phyloP scores from a whole-genome alignment of 768 basidiomycete species.

The Suillus occidentalis region DNA sequence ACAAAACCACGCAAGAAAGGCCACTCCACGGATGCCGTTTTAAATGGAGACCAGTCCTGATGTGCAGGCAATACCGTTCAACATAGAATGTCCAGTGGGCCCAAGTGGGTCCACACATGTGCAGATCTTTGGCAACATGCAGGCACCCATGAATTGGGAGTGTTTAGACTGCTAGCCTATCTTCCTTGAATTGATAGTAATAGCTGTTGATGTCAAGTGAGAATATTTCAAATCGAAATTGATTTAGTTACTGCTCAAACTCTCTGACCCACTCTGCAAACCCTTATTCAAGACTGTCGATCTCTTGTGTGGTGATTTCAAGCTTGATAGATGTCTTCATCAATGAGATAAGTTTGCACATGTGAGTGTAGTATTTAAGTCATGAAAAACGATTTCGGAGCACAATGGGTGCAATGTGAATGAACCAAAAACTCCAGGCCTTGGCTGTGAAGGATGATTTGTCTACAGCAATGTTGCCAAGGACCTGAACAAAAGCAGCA shows the following conservation, averaged over 20 bases:
- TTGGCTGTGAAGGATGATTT: conserved; percentile 19
- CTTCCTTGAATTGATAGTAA: conserved; percentile 6
- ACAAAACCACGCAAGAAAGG: not conserved
- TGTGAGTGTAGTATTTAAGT: conserved; percentile 2
- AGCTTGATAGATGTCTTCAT: conserved; percentile 6
- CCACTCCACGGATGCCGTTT: conserved; percentile 1
- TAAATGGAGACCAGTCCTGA: not conserved
- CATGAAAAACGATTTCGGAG: conserved; percentile 6
- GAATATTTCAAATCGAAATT: not conserved
- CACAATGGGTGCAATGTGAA: conserved; percentile 18
- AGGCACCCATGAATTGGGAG: conserved; percentile 5
- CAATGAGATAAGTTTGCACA: not conserved
- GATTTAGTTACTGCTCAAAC: conserved; percentile 11
- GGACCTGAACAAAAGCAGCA: conserved; percentile 7
- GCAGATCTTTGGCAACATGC: not conserved
- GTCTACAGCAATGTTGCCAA: conserved; percentile 4
- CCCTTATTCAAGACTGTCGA: not conserved
- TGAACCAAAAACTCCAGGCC: conserved; percentile 13
- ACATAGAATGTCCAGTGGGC: conserved; percentile 5
- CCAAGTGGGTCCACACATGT: conserved; percentile 3
- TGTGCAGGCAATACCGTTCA: not conserved
- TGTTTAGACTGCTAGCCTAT: not conserved
- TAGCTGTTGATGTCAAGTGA: not conserved
- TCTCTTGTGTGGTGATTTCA: not conserved
- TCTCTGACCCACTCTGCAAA: conserved; percentile 8